A percentile compares a stretch with the other conserved stretches of the same genome.
These are phyloP conservation scores for Aspergillus pseudoterreus DNA, from an alignment of 2,329 filamentous ascomycete genomes.

Conservation along the genomic window DNA sequence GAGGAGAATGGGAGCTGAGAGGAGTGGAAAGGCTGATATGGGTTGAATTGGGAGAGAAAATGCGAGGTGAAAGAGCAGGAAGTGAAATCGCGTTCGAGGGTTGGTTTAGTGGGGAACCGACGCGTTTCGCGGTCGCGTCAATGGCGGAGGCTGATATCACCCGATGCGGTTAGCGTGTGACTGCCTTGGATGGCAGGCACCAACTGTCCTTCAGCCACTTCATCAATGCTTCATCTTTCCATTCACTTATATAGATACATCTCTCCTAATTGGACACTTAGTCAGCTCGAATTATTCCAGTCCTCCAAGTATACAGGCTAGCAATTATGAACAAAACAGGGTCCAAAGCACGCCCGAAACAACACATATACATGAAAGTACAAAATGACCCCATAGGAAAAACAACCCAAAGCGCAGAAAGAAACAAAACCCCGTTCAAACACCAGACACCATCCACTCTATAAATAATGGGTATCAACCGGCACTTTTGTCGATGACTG, in stretches of 20 bases:
- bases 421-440: slow-evolving; percentile 9
- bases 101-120: slow-evolving; percentile 22
- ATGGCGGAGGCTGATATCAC: slow-evolving; percentile 30
- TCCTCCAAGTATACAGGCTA: no score
- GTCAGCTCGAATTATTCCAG: no score
- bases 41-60: slow-evolving; percentile 1
- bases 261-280: no score
- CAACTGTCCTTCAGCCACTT: background rate
- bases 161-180: slow-evolving; percentile 19
- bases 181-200: slow-evolving; percentile 17
- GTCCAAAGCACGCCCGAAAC: background rate
- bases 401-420: slow-evolving; percentile 7
- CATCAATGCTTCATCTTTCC: no score
- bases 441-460: slow-evolving; percentile 32
- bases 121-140: slow-evolving; percentile 23
- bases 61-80: slow-evolving; percentile 2
- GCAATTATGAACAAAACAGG: no score
- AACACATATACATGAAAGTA: slow-evolving; percentile 2
- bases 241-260: no score
- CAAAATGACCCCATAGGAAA: background rate
- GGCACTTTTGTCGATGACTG: slow-evolving; percentile 16
- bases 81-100: slow-evolving; percentile 21
- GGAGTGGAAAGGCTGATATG: background rate
- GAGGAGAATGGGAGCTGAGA: background rate
- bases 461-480: slow-evolving; percentile 34